Base-by-base conservation (phyloP, 768 basidiomycete genomes). In the Neoboletus subvelutipes region DNA sequence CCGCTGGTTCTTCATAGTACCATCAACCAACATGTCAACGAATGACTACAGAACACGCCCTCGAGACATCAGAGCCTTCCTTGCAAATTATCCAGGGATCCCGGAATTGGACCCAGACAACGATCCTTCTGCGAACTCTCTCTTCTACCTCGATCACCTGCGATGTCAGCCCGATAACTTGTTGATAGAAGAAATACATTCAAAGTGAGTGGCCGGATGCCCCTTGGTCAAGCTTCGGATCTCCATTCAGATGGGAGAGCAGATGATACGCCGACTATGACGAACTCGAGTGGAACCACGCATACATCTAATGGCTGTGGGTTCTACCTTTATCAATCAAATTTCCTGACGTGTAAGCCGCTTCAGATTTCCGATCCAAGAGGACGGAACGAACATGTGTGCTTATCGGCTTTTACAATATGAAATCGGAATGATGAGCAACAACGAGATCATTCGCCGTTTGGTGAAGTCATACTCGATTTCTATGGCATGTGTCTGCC, bases 251-350 rank as follows among this genome's bases (percentile, higher is more conserved):
- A 51, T n/a, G 57, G 49, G 56, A 56, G 49, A 56, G 24, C 52
- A 90, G 88, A 62, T 91, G 87, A 87, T 63, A 77, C 53, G 83
- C 82, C 6, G 78, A 90, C 64, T 86, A 86, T 61, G 65, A 71
- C 31, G 80, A 75, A 58, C 75, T 92, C 31, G 90, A 92, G 68
- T 69, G 74, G 60, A 83, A 84, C 55, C 90, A 91, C 64, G 84
- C 83, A 1, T 90, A 81, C 67, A 86, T 91, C 43, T 89, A 91
- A 65, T 91, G 90, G 88, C 69, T 91, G 85, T 90, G 72, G 64
- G 88, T 74, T 42, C 34, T 6, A 18, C 37, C 31, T 51, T 39
- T n/a, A 33, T 49, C 12, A 15, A 22, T 52, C 41, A 52, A 36
- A 34, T 26, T 50, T 40, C 43, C 37, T 57, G 48, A 55, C 36